Conservation (phyloP, 768 basidiomycete species). For the Suillus variegatus region DNA sequence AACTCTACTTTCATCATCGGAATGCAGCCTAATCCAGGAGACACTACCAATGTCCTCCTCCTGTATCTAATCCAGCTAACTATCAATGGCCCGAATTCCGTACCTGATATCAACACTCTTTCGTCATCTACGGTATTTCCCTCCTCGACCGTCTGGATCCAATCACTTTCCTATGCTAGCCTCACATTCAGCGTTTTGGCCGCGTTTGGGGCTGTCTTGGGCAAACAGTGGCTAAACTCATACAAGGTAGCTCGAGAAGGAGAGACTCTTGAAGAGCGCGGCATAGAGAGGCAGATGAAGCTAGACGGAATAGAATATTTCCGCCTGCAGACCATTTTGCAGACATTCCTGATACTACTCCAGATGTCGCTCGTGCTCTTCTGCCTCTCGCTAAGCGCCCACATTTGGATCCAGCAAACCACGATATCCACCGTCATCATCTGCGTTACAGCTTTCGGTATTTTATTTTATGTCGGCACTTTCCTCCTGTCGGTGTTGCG, state of each 20-base stretch:
- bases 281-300: slow-evolving; percentile 19
- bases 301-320: slow-evolving; percentile 18
- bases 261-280: slow-evolving; percentile 9
- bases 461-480: slow-evolving; percentile 16
- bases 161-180: background rate
- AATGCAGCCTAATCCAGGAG: background rate
- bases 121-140: background rate
- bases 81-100: background rate
- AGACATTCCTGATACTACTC: slow-evolving; percentile 16
- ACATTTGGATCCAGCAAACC: slow-evolving; percentile 13
- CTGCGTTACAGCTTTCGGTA: slow-evolving; percentile 12
- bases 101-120: background rate
- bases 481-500: slow-evolving; percentile 11
- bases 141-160: background rate
- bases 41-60: background rate
- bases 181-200: background rate
- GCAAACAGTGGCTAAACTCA: background rate
- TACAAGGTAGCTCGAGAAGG: background rate
- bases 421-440: slow-evolving; percentile 12
- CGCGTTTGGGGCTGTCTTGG: background rate
- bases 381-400: slow-evolving; percentile 13
- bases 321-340: slow-evolving; percentile 15
- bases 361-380: slow-evolving; percentile 25
- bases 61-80: background rate
- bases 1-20: background rate